These are phyloP conservation scores for Rhizopogon vesiculosus DNA, from an alignment of 768 basidiomycete genomes.

Conservation along the genomic window DNA sequence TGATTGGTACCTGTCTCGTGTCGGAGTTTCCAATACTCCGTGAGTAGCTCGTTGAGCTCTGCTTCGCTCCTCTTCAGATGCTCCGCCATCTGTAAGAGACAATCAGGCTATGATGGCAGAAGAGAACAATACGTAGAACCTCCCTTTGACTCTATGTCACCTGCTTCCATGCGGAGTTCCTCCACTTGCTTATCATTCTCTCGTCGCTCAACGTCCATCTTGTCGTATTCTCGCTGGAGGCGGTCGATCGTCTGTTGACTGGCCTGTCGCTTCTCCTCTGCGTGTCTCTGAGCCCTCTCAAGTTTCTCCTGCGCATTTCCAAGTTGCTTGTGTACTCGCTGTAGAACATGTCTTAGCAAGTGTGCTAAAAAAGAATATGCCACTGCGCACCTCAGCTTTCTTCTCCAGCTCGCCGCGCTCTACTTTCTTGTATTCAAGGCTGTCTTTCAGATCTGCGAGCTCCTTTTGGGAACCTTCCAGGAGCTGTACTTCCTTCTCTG, in stretches of 20 bases:
- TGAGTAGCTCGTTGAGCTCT: slow-evolving; percentile 76
- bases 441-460: slow-evolving; percentile 62
- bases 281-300: slow-evolving; percentile 70
- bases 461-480: slow-evolving; percentile 66
- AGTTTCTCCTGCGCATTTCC: slow-evolving; percentile 81
- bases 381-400: slow-evolving; percentile 55
- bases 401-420: slow-evolving; percentile 67
- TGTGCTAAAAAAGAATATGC: neutral
- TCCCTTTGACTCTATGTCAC: slow-evolving; percentile 65
- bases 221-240: slow-evolving; percentile 73
- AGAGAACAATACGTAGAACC: neutral
- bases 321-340: slow-evolving; percentile 82
- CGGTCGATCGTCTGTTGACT: slow-evolving; percentile 71
- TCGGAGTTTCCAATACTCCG: slow-evolving; percentile 79
- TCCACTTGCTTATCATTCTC: slow-evolving; percentile 79
- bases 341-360: neutral
- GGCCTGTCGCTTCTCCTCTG: slow-evolving; percentile 73
- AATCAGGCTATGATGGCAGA: neutral
- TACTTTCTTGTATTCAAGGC: slow-evolving; percentile 67
- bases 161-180: slow-evolving; percentile 67
- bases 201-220: slow-evolving; percentile 70
- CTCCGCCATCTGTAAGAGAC: slow-evolving; percentile 58
- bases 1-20: slow-evolving; percentile 61
- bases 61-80: slow-evolving; percentile 69
- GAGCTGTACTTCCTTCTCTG: slow-evolving; percentile 60